These are phyloP conservation scores for Chaetomium globosum DNA, from an alignment of 2,329 filamentous ascomycete species.

Conservation along the genomic window DNA sequence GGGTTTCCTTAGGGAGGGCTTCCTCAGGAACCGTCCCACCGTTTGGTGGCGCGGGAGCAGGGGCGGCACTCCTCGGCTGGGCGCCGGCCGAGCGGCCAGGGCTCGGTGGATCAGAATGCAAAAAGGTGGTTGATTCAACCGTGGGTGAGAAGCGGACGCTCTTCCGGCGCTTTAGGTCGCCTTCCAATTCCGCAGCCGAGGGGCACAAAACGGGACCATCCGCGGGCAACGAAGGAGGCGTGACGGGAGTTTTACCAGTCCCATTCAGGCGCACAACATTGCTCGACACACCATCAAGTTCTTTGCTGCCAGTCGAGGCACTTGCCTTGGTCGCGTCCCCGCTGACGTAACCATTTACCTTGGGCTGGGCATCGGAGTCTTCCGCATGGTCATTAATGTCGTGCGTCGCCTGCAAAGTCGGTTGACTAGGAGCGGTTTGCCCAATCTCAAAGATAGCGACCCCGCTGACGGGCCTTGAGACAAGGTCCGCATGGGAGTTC, in stretches of 20 bases:
- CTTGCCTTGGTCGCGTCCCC: slow-evolving; percentile 29
- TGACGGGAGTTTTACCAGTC: slow-evolving; percentile 5
- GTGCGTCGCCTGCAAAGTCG: background rate
- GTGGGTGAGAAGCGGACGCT: slow-evolving; percentile 71
- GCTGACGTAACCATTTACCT: slow-evolving; percentile 24
- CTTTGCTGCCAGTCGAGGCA: slow-evolving; percentile 25
- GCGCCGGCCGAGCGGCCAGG: slow-evolving; percentile 38
- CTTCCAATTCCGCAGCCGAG: slow-evolving; percentile 5
- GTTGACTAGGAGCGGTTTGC: background rate
- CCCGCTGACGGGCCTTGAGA: slow-evolving; percentile 4
- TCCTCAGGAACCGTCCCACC: background rate
- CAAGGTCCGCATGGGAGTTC: slow-evolving; percentile 31
- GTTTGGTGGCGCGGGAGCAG: background rate
- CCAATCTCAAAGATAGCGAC: background rate
- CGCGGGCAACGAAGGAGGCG: slow-evolving; percentile 20
- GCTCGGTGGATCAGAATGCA: slow-evolving; percentile 55
- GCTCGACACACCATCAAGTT: background rate
- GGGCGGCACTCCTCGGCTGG: slow-evolving; percentile 27
- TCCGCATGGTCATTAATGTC: background rate
- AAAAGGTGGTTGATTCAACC: slow-evolving; percentile 66
- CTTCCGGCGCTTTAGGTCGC: slow-evolving; percentile 55
- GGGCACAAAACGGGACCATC: slow-evolving; percentile 12
- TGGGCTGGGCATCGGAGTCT: background rate
- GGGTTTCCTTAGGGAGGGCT: background rate
- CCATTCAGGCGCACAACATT: slow-evolving; percentile 16